Evolutionary conservation across 345 rosid species (phyloP).

Genomic region (Linum usitatissimum): DNA sequence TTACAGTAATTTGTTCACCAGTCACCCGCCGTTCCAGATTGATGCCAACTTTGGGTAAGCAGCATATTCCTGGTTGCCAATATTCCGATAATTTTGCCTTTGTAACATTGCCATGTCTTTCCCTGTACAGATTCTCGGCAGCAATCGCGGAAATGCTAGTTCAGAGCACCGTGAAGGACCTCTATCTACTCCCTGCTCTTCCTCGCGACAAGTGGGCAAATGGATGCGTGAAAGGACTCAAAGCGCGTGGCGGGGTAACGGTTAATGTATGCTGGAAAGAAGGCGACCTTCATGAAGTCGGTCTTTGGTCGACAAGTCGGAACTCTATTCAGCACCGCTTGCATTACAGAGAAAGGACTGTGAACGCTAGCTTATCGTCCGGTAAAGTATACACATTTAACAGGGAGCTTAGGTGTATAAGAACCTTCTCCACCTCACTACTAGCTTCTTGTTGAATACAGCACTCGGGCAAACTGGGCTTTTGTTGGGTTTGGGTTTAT

Average conservation of each 20-base stretch:
- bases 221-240: constrained; percentile 62
- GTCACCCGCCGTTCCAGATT: constrained; percentile 98
- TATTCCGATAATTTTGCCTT: no score
- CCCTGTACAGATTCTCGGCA: constrained; percentile 46
- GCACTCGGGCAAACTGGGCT: no score
- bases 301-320: constrained; percentile 36
- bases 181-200: constrained; percentile 75
- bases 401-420: constrained; percentile 35
- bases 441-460: constrained; percentile 2
- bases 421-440: constrained; percentile 11
- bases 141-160: constrained; percentile 78
- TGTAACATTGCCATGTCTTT: background rate
- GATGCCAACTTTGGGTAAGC: constrained; percentile 94
- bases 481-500: no score
- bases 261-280: constrained; percentile 64
- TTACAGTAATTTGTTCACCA: constrained; percentile 78
- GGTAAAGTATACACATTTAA: constrained; percentile 46
- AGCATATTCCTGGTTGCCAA: background rate
- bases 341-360: constrained; percentile 42
- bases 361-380: constrained; percentile 27
- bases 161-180: constrained; percentile 63
- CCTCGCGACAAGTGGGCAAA: constrained; percentile 68
- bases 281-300: constrained; percentile 59
- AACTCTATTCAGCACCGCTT: constrained; percentile 24
- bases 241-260: constrained; percentile 66